phyloP scores from a whole-genome alignment of 441 rosid species.

The Pelargonium myrrhifolium region DNA sequence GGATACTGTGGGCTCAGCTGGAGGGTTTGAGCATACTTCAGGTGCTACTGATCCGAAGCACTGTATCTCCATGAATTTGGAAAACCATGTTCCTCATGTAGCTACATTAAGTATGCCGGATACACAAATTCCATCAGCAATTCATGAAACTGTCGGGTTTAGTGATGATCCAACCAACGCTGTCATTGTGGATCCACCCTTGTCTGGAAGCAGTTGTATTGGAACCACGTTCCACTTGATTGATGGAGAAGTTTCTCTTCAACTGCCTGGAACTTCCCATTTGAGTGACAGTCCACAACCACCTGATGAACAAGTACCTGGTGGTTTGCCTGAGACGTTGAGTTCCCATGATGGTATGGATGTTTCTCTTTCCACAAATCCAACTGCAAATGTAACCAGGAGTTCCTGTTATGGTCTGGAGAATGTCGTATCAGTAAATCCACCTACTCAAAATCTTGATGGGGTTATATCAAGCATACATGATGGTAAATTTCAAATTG shows the following conservation, averaged over 20 bases:
- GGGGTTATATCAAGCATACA: slow-evolving; percentile 21
- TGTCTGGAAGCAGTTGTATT: slow-evolving; percentile 25
- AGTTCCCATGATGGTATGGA: slow-evolving; percentile 12
- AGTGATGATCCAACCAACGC: slow-evolving; percentile 17
- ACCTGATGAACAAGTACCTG: slow-evolving; percentile 15
- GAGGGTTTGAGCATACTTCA: slow-evolving; percentile 1
- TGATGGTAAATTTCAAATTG: slow-evolving; percentile 24
- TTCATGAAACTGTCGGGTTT: slow-evolving; percentile 12
- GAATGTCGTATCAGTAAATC: slow-evolving; percentile 12
- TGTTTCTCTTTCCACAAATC: neutral
- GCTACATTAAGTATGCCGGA: neutral
- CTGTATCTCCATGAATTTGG: neutral
- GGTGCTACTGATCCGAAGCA: neutral
- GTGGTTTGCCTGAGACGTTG: slow-evolving; percentile 20
- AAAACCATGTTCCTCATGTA: neutral
- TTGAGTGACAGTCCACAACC: slow-evolving; percentile 22
- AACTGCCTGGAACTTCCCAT: slow-evolving; percentile 22
- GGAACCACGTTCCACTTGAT: slow-evolving; percentile 19
- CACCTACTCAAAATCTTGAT: slow-evolving; percentile 14
- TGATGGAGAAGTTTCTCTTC: slow-evolving; percentile 27
- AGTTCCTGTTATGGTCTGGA: slow-evolving; percentile 15
- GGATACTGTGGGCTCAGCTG: slow-evolving; percentile 13
- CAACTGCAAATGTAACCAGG: neutral
- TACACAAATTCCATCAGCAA: neutral
- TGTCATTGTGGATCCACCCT: slow-evolving; percentile 14